Evolutionary conservation across 495 filamentous ascomycete genomes (phyloP).

Genomic region (Lophiotrema nucula): DNA sequence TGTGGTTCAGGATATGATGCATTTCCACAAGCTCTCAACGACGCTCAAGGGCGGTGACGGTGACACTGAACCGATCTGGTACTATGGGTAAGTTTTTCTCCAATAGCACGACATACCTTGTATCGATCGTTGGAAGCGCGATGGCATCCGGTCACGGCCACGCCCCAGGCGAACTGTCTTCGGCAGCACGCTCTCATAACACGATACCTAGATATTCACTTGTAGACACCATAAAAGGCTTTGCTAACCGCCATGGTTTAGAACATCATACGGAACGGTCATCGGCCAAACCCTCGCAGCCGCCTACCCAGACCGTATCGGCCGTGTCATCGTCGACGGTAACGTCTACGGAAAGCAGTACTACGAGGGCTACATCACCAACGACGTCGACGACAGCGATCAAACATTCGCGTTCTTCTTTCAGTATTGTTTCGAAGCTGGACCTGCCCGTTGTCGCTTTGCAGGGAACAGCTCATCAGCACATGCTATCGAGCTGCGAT

Average conservation of each 20-base stretch:
- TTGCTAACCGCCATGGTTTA: no score
- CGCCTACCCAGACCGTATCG: conserved; percentile 52
- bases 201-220: no score
- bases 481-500: conserved; percentile 43
- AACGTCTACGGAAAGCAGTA: conserved; percentile 47
- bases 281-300: conserved; percentile 48
- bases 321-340: conserved; percentile 52
- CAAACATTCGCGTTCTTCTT: conserved; percentile 8
- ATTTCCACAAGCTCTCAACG: conserved; percentile 49
- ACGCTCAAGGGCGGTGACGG: conserved; percentile 35
- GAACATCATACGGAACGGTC: conserved; percentile 38
- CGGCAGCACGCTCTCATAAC: no score
- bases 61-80: conserved; percentile 32
- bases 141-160: no score
- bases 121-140: no score
- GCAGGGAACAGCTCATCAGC: conserved; percentile 34
- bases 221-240: no score
- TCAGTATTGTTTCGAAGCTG: conserved; percentile 15
- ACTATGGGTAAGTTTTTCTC: conserved; percentile 36
- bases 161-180: no score
- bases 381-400: conserved; percentile 3
- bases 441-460: conserved; percentile 11
- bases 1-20: conserved; percentile 51
- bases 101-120: no score
- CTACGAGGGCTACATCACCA: background rate